phyloP scores from a whole-genome alignment of 2,329 filamentous ascomycete species.

The Fusarium palustre region DNA sequence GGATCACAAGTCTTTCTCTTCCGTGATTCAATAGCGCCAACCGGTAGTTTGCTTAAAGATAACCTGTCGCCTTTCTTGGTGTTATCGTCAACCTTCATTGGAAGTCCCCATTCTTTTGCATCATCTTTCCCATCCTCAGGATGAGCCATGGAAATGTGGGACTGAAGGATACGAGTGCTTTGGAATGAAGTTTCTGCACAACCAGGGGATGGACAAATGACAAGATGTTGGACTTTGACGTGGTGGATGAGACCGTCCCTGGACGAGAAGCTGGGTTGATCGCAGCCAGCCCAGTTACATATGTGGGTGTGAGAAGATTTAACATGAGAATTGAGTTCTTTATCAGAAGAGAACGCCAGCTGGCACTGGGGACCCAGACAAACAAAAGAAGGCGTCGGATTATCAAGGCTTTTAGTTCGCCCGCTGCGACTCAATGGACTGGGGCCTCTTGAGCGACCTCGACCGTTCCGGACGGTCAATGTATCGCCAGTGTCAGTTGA shows the following conservation, averaged over 20 bases:
- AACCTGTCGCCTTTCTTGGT: background rate
- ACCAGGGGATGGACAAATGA: conserved; percentile 55
- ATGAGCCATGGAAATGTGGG: conserved; percentile 55
- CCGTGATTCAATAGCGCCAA: conserved; percentile 24
- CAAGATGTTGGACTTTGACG: conserved; percentile 58
- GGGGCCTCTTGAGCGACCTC: conserved; percentile 36
- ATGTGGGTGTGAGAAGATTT: conserved; percentile 48
- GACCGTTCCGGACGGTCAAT: conserved; percentile 26
- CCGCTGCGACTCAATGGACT: conserved; percentile 41
- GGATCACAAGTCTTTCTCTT: conserved; percentile 25
- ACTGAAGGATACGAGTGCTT: conserved; percentile 51
- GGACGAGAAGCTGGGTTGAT: conserved; percentile 52
- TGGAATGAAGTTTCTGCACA: conserved; percentile 55
- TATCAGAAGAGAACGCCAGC: conserved; percentile 40
- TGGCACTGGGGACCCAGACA: conserved; percentile 48
- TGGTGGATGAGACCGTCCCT: conserved; percentile 57
- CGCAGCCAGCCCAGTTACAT: conserved; percentile 57
- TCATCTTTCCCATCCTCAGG: conserved; percentile 34
- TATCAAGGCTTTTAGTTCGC: conserved; percentile 26
- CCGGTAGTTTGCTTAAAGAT: background rate
- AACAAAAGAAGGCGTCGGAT: conserved; percentile 35
- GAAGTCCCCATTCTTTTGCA: conserved; percentile 47
- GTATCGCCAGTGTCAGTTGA: conserved; percentile 47
- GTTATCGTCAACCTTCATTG: background rate
- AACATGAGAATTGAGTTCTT: conserved; percentile 44